phyloP scores from a whole-genome alignment of 176 grass and related monocot species.

The Hordeum marinum region DNA sequence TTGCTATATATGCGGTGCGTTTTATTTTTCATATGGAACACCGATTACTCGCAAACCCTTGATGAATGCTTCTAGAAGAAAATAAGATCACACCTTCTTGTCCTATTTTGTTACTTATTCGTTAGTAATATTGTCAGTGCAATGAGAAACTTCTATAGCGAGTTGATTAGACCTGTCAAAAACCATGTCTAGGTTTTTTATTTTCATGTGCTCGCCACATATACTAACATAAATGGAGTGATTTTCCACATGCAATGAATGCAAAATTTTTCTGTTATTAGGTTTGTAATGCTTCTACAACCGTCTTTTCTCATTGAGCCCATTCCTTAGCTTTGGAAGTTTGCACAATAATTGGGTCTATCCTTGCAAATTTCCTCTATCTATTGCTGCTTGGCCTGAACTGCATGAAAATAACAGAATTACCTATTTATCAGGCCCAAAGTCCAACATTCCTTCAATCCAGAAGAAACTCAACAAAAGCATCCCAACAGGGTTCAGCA shows the following conservation, averaged over 20 bases:
- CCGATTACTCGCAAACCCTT: not conserved
- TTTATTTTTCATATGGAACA: not conserved
- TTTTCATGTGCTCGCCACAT: not conserved
- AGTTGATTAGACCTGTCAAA: not conserved
- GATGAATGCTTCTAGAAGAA: not conserved
- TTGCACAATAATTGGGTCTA: not conserved
- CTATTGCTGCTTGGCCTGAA: not conserved
- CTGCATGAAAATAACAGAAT: not conserved
- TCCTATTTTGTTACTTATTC: constrained; percentile 5
- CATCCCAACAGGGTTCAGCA: constrained; percentile 50
- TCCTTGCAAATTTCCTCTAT: not conserved
- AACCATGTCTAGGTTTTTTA: not conserved
- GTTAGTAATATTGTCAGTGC: not conserved
- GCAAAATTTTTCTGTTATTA: not conserved
- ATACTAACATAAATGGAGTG: not conserved
- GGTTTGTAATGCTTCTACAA: not conserved
- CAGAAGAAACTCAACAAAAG: constrained; percentile 63
- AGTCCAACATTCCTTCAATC: constrained; percentile 42
- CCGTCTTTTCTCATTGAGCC: not conserved
- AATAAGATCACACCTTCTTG: not conserved
- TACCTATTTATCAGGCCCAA: constrained; percentile 29
- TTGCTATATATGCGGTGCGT: not conserved
- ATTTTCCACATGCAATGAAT: not conserved
- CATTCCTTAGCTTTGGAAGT: not conserved
- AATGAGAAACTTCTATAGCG: not conserved